These are phyloP conservation scores for Mycotypha africana DNA, from an alignment of 371 early-diverging fungal genomes.

Conservation along the genomic window DNA sequence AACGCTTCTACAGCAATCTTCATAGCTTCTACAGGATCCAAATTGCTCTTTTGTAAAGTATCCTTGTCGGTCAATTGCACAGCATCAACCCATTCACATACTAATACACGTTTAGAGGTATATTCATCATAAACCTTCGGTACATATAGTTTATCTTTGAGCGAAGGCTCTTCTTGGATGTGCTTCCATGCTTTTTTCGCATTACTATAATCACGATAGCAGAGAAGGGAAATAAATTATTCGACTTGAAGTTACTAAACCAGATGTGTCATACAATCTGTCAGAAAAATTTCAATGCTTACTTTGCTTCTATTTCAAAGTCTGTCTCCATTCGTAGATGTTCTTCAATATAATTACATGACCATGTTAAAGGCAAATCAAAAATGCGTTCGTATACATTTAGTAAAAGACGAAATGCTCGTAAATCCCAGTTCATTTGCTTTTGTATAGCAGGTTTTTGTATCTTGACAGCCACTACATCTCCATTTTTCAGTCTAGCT, in stretches of 20 bases:
- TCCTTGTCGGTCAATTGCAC: conserved; percentile 54
- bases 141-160: conserved; percentile 60
- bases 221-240: neutral
- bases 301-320: conserved; percentile 65
- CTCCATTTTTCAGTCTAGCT: conserved; percentile 70
- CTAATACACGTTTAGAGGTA: conserved; percentile 69
- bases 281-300: neutral
- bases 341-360: conserved; percentile 67
- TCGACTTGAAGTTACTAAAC: neutral
- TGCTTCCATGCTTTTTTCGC: conserved; percentile 56
- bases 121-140: conserved; percentile 78
- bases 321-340: conserved; percentile 86
- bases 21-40: conserved; percentile 60
- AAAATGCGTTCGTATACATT: conserved; percentile 67
- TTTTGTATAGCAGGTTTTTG: conserved; percentile 84
- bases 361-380: conserved; percentile 82
- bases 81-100: conserved; percentile 87
- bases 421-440: conserved; percentile 83
- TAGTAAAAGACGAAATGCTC: conserved; percentile 59
- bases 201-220: conserved; percentile 40
- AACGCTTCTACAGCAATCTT: conserved; percentile 74
- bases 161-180: conserved; percentile 49
- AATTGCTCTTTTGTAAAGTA: conserved; percentile 30
- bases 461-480: conserved; percentile 85
- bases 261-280: too few species aligned